Evolutionary conservation across 192 early-diverging fungal species (phyloP).

Genomic region (Backusella tuberculispora): DNA sequence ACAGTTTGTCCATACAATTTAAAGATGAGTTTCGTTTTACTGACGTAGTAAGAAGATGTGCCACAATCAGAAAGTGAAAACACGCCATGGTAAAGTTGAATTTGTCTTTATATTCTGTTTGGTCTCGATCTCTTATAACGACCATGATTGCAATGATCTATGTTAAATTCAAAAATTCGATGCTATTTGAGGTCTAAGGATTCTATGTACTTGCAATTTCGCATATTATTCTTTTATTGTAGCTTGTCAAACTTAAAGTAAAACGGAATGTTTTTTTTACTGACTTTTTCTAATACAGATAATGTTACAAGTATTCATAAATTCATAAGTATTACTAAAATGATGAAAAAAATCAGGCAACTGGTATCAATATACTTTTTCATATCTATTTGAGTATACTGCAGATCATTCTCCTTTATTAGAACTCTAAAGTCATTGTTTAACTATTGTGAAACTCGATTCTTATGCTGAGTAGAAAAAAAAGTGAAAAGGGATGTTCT

Average conservation of each 20-base stretch:
- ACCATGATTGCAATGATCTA: neutral
- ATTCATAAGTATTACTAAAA: neutral
- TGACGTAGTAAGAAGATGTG: neutral
- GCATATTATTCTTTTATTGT: neutral
- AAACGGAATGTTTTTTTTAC: neutral
- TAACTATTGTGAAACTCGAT: neutral
- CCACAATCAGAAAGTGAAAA: neutral
- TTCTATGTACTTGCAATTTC: neutral
- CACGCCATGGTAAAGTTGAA: neutral
- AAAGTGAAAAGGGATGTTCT: neutral
- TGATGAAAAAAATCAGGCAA: neutral
- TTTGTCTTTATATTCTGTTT: neutral
- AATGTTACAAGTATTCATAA: neutral
- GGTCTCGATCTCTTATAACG: neutral
- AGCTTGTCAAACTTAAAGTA: neutral
- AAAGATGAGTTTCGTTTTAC: neutral
- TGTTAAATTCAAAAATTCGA: neutral
- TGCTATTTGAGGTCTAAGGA: neutral
- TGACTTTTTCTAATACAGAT: neutral
- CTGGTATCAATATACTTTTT: neutral
- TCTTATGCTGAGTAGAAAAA: neutral
- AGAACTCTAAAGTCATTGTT: neutral
- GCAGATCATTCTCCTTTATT: neutral
- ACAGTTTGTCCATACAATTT: neutral
- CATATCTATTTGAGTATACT: neutral